Conservation (phyloP, 345 rosid genomes). For the Citrus glauca region DNA sequence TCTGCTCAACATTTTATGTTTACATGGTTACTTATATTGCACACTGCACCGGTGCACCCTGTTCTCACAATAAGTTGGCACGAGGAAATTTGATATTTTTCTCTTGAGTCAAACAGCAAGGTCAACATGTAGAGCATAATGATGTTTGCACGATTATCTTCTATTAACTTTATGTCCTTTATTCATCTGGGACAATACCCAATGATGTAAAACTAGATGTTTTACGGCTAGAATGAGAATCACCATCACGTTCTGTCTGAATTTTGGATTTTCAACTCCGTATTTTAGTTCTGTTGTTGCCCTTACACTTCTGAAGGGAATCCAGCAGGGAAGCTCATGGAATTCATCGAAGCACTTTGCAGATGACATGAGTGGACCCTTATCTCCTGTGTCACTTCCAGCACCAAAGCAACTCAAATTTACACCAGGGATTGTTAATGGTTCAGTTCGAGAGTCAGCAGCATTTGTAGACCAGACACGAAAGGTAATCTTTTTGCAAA, state of each 20-base stretch:
- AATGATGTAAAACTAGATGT: not conserved
- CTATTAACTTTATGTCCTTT: not conserved
- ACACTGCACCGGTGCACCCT: not conserved
- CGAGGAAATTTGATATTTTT: not conserved
- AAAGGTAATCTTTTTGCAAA: conserved; percentile 37
- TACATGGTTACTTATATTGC: not conserved
- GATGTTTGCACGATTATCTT: not conserved
- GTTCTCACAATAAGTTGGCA: not conserved
- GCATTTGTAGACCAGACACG: conserved; percentile 50
- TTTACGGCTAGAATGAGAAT: not conserved
- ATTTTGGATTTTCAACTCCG: not conserved
- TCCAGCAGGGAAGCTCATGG: conserved; percentile 41
- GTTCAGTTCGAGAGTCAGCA: conserved; percentile 45
- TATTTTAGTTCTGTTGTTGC: not conserved
- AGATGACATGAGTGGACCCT: conserved; percentile 35
- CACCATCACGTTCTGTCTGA: not conserved
- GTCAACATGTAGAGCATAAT: not conserved
- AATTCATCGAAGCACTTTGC: conserved; percentile 42
- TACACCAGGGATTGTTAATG: conserved; percentile 51
- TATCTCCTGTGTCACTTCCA: conserved; percentile 56
- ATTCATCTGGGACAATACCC: not conserved
- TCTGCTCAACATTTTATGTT: conserved; percentile 3
- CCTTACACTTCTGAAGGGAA: conserved; percentile 20
- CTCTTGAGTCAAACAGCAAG: not conserved
- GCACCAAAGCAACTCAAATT: conserved; percentile 73